phyloP scores from a whole-genome alignment of 2,329 filamentous ascomycete genomes.

The Ceratocystis cubensis region DNA sequence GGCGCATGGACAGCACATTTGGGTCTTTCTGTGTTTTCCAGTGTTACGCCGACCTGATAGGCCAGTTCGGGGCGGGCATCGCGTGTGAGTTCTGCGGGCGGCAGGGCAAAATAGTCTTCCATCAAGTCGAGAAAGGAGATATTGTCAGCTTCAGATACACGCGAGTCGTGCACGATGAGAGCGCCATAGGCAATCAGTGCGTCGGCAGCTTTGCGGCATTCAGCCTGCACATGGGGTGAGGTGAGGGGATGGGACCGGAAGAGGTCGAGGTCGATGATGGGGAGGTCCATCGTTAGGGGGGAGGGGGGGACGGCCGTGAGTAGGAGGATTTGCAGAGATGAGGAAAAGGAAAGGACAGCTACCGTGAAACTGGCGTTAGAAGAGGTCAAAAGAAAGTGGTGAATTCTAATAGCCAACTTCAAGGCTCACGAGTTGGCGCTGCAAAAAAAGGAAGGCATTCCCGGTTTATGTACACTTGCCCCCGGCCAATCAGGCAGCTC shows the following conservation, averaged over 20 bases:
- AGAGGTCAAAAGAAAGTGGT: too few relatives aligned
- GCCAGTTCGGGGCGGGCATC: conserved; percentile 47
- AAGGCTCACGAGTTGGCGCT: background rate
- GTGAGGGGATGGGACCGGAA: conserved; percentile 36
- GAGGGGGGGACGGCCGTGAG: background rate
- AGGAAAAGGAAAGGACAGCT: too few relatives aligned
- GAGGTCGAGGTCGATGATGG: conserved; percentile 46
- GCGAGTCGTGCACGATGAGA: conserved; percentile 47
- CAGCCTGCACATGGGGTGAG: conserved; percentile 35
- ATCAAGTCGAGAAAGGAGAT: conserved; percentile 46
- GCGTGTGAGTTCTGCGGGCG: conserved; percentile 32
- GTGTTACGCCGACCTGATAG: conserved; percentile 50
- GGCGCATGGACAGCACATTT: conserved; percentile 51
- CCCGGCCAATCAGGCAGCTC: background rate
- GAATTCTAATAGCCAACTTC: background rate
- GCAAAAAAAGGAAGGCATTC: background rate
- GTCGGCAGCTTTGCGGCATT: conserved; percentile 42
- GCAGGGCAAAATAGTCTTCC: conserved; percentile 53
- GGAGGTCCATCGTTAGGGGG: conserved; percentile 40
- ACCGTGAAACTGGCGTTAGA: too few relatives aligned
- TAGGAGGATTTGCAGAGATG: too few relatives aligned
- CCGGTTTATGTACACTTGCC: background rate
- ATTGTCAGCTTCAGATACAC: conserved; percentile 45
- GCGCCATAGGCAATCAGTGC: conserved; percentile 49
- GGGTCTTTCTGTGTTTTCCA: conserved; percentile 51